Evolutionary conservation across 2,329 filamentous ascomycete genomes (phyloP).

Genomic region (Beauveria medogensis): DNA sequence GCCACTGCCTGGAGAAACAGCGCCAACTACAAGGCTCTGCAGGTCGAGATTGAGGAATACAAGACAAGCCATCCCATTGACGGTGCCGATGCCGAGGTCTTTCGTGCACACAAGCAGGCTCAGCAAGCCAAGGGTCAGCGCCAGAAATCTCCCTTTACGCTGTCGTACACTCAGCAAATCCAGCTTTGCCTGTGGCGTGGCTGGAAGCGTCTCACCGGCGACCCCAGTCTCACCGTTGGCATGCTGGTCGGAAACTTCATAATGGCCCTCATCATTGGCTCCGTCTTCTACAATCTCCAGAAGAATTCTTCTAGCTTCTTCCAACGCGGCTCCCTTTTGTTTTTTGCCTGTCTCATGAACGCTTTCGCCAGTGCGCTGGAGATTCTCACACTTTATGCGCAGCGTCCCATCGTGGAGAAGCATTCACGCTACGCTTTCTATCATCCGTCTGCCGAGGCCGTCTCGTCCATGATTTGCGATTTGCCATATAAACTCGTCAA

Average conservation of each 20-base stretch:
- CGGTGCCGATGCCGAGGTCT: slow-evolving; percentile 48
- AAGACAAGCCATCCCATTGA: slow-evolving; percentile 44
- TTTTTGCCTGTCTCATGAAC: slow-evolving; percentile 83
- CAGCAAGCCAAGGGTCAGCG: slow-evolving; percentile 54
- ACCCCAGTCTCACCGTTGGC: slow-evolving; percentile 65
- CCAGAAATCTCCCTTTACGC: slow-evolving; percentile 68
- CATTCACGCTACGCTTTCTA: slow-evolving; percentile 84
- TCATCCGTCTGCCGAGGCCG: slow-evolving; percentile 82
- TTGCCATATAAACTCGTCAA: slow-evolving; percentile 68
- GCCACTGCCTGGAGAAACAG: slow-evolving; percentile 50
- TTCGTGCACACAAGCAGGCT: slow-evolving; percentile 44
- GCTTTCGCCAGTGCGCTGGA: slow-evolving; percentile 75
- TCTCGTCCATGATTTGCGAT: slow-evolving; percentile 78
- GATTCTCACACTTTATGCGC: slow-evolving; percentile 78
- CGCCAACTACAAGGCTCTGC: slow-evolving; percentile 40
- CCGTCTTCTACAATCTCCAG: slow-evolving; percentile 72
- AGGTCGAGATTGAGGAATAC: slow-evolving; percentile 48
- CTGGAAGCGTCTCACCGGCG: slow-evolving; percentile 66
- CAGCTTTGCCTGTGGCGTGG: slow-evolving; percentile 73
- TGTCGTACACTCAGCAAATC: slow-evolving; percentile 70
- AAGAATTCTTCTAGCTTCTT: slow-evolving; percentile 65
- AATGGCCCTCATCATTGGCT: slow-evolving; percentile 61
- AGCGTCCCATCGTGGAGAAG: slow-evolving; percentile 88
- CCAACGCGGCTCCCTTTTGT: slow-evolving; percentile 69
- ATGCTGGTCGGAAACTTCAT: slow-evolving; percentile 60